These are phyloP conservation scores for Trichoderma guizhouense DNA, from an alignment of 2,329 filamentous ascomycete species.

Conservation along the genomic window DNA sequence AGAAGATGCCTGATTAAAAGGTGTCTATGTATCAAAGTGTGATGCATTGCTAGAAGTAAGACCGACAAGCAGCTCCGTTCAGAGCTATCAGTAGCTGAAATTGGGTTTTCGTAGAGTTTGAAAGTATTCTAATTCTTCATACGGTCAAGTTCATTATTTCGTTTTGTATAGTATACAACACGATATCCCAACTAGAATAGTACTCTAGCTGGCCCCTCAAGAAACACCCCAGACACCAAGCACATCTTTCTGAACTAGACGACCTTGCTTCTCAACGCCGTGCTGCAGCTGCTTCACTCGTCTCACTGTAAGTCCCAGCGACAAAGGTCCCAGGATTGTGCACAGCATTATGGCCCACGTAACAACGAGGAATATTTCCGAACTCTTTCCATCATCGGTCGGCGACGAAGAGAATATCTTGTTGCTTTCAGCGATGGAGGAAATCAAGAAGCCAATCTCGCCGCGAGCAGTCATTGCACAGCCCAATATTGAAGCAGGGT, in stretches of 20 bases:
- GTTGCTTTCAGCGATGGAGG: conserved; percentile 19
- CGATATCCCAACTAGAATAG: no score
- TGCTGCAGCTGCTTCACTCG: conserved; percentile 29
- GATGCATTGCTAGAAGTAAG: not conserved
- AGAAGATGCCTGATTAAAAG: not conserved
- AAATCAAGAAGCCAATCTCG: conserved; percentile 20
- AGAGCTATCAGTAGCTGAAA: not conserved
- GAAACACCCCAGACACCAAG: conserved; percentile 14
- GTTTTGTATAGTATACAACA: no score
- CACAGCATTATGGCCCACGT: conserved; percentile 45
- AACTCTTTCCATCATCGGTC: not conserved
- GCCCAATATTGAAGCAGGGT: conserved; percentile 15
- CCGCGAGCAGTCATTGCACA: conserved; percentile 19
- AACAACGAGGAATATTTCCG: conserved; percentile 14
- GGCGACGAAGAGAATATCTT: not conserved
- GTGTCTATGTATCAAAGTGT: not conserved
- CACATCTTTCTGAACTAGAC: not conserved
- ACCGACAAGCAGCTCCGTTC: not conserved
- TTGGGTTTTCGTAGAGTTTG: not conserved
- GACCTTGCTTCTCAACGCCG: conserved; percentile 4
- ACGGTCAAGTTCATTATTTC: no score
- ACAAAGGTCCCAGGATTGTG: conserved; percentile 50
- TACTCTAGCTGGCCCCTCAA: not conserved
- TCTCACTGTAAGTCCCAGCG: conserved; percentile 45
- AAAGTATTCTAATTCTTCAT: not conserved